These are phyloP conservation scores for Xerocomellus dryophilus DNA, from an alignment of 768 basidiomycete species.

Conservation along the genomic window DNA sequence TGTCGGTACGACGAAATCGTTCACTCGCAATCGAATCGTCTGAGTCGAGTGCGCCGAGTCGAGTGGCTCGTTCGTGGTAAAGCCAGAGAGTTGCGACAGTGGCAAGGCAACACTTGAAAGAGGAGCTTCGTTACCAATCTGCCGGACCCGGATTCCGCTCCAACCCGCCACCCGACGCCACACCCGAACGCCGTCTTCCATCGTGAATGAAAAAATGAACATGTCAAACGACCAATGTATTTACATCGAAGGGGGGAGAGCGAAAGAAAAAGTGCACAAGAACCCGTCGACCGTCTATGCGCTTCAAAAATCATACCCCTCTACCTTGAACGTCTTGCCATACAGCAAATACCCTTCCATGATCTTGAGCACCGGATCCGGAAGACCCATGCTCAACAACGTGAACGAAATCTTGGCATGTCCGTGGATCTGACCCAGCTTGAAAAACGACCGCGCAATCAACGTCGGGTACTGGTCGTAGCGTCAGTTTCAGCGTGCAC, in stretches of 20 bases:
- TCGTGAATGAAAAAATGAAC: too few relatives aligned
- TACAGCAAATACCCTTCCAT: conserved; percentile 92
- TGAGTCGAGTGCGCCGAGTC: too few relatives aligned
- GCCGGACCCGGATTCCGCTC: conserved; percentile 13
- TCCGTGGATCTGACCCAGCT: conserved; percentile 89
- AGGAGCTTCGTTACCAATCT: conserved; percentile 1
- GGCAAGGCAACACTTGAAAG: not conserved
- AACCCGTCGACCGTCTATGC: too few relatives aligned
- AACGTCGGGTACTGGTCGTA: conserved; percentile 69
- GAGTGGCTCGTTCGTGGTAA: not conserved
- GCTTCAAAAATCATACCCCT: conserved; percentile 73
- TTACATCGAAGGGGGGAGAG: too few relatives aligned
- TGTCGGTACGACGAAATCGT: too few relatives aligned
- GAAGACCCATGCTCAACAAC: conserved; percentile 89
- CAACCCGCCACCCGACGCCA: not conserved
- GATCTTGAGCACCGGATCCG: conserved; percentile 84
- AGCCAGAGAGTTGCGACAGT: not conserved
- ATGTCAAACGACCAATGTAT: too few relatives aligned
- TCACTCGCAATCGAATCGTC: too few relatives aligned
- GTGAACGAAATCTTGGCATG: conserved; percentile 94
- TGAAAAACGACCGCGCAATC: conserved; percentile 89
- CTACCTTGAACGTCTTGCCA: conserved; percentile 83
- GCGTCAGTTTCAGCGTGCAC: not conserved
- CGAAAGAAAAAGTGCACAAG: too few relatives aligned
- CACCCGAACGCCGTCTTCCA: not conserved